Evolutionary conservation across 371 early-diverging fungal genomes (phyloP), one percentile per base, ranked within the genome.

Genomic region (Syncephalastrum monosporum): DNA sequence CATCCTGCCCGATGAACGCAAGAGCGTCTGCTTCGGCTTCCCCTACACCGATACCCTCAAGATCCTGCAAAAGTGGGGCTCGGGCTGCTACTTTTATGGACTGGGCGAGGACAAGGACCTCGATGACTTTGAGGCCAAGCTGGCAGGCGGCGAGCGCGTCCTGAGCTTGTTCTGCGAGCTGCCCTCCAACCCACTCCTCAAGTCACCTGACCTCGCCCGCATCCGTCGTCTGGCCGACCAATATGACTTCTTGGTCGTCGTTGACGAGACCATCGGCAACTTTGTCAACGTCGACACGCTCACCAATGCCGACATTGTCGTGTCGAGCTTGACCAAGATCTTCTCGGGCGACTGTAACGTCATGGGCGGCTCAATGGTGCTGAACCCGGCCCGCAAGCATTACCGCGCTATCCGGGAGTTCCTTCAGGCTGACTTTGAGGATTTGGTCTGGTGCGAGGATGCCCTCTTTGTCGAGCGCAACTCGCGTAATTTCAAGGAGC

Each of bases 261-360:
- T 98, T 14, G 98, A 98, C 67, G 97, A 97, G 72, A 96, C 98
- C 0, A 81, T 98, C 38, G 96, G 95, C 49, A 93, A 90, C 74
- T 92, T 95, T 76, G 85, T 87, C 49, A 96, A 97, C 62, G 86
- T 95, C 17, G 67, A 74, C 29, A 91, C 87, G 3, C 76, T 94
- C 15, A 71, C 76, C 55, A 85, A 79, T 76, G 93, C 93, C 1
- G 97, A 97, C 67, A 78, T 94, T 25, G 88, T 95, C 2, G 97
- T 95, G 5, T 89, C 94, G 19, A 94, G 94, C 62, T 68, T 98
- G 56, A 95, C 98, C 16, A 97, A 97, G 77, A 76, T 94, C 47
- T 96, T 97, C 64, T 89, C 89, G 56, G 98, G 98, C 23, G 95
- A 94, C 71, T 85, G 91, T 61, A 95, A 98, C 69, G 97, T 96